These are phyloP conservation scores for Taphrina flavorubra DNA, from an alignment of 1,139 yeast genomes.

Conservation along the genomic window DNA sequence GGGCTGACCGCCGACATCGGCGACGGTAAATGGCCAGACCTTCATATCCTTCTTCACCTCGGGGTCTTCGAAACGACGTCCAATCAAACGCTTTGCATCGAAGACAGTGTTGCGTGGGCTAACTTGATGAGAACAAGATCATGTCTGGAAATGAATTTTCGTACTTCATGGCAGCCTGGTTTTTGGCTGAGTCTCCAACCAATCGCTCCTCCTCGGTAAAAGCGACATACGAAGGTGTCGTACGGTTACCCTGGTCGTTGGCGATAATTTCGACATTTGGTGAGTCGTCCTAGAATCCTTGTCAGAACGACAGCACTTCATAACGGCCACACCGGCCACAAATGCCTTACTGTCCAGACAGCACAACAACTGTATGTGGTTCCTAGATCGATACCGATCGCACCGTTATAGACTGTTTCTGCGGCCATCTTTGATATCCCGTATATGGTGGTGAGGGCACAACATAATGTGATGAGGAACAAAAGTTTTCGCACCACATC, in stretches of 20 bases:
- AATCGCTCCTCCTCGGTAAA: slow-evolving; percentile 97
- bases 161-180: slow-evolving; percentile 82
- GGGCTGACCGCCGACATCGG: slow-evolving; percentile 86
- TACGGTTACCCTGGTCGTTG: slow-evolving; percentile 99
- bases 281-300: slow-evolving; percentile 64
- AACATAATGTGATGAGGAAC: slow-evolving; percentile 5
- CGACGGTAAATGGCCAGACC: slow-evolving; percentile 96
- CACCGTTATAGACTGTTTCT: slow-evolving; percentile 76
- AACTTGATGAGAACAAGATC: not conserved
- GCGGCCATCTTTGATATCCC: slow-evolving; percentile 32
- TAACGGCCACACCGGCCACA: slow-evolving; percentile 6
- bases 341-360: slow-evolving; percentile 39
- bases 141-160: not conserved
- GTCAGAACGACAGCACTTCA: slow-evolving; percentile 62
- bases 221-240: slow-evolving; percentile 97
- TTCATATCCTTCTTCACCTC: slow-evolving; percentile 94
- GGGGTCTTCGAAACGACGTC: slow-evolving; percentile 89
- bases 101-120: slow-evolving; percentile 96
- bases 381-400: slow-evolving; percentile 96
- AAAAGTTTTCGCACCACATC: slow-evolving; percentile 20
- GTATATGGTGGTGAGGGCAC: not conserved
- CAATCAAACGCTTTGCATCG: slow-evolving; percentile 96
- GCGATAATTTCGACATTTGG: slow-evolving; percentile 82
- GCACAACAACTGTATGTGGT: slow-evolving; percentile 74
- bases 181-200: slow-evolving; percentile 99